Evolutionary conservation across 1,284 basidiomycete genomes (phyloP).

Genomic region (Cryptococcus depauperatus): DNA sequence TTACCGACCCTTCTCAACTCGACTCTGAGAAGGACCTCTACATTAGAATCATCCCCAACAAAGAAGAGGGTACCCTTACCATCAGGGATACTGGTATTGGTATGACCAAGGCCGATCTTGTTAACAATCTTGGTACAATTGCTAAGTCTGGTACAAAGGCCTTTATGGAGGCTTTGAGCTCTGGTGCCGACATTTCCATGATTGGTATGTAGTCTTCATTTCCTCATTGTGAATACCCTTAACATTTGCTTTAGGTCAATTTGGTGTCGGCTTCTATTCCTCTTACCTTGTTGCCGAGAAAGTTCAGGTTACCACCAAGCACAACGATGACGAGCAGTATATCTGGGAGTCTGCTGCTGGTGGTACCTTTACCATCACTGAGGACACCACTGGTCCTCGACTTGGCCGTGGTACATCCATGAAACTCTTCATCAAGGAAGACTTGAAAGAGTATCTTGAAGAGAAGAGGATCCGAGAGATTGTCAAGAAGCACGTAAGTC

Average conservation of each 20-base stretch:
- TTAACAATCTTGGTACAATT: conserved; percentile 90
- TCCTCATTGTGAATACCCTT: background rate
- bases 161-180: conserved; percentile 85
- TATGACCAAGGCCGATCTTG: conserved; percentile 81
- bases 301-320: conserved; percentile 97
- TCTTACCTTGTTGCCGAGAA: conserved; percentile 98
- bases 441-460: conserved; percentile 97
- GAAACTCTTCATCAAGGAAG: conserved; percentile 94
- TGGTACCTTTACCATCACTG: conserved; percentile 98
- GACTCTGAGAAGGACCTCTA: conserved; percentile 81
- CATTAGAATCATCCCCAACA: conserved; percentile 89
- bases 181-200: conserved; percentile 88
- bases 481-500: conserved; percentile 86
- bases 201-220: conserved; percentile 46
- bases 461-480: conserved; percentile 99
- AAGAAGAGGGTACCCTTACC: conserved; percentile 85
- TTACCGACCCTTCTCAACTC: conserved; percentile 81
- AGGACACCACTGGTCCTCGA: conserved; percentile 77
- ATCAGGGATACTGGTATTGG: conserved; percentile 97
- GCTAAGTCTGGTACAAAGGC: conserved; percentile 80
- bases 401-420: conserved; percentile 94
- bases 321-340: conserved; percentile 99
- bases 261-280: conserved; percentile 99
- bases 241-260: conserved; percentile 27
- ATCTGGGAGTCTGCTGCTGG: conserved; percentile 99